Percentiles rank a stretch among this genome's conserved stretches.
These are phyloP conservation scores for Dendrobium huoshanense DNA, from an alignment of 106 monocot species.

Conservation along the genomic window DNA sequence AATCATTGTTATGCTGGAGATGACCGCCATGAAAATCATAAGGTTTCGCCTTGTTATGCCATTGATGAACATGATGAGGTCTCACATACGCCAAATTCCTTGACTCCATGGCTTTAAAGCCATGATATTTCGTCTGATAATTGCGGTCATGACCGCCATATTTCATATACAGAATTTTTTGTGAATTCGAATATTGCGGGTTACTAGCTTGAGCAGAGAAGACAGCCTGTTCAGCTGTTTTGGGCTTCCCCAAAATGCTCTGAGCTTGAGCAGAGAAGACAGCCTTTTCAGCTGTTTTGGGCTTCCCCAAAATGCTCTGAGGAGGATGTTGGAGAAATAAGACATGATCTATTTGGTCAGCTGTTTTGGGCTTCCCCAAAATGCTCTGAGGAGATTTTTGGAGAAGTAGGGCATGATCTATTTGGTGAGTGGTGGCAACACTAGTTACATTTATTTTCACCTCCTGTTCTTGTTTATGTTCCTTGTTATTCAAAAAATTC, in stretches of 20 bases:
- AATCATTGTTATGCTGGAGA: not conserved
- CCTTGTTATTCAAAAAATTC: not conserved
- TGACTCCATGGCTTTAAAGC: not conserved
- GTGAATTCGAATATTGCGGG: not conserved
- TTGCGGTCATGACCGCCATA: not conserved
- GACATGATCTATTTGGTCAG: not conserved
- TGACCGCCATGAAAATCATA: not conserved
- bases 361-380: not conserved
- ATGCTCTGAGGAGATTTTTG: not conserved
- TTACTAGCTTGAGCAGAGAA: not conserved
- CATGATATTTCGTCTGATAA: not conserved
- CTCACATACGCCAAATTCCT: not conserved
- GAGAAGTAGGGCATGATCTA: not conserved
- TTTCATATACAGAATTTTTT: not conserved
- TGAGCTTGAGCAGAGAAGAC: not conserved
- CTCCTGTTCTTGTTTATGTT: not conserved
- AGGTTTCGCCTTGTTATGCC: not conserved
- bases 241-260: not conserved
- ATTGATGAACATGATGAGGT: not conserved
- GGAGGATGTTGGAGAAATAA: not conserved
- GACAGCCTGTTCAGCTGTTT: not conserved
- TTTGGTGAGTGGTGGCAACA: not conserved
- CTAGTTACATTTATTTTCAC: not conserved
- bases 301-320: not conserved
- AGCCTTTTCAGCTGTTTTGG: not conserved